Base-by-base conservation (phyloP, 352 stramenopile species). In the Phytophthora melonis region DNA sequence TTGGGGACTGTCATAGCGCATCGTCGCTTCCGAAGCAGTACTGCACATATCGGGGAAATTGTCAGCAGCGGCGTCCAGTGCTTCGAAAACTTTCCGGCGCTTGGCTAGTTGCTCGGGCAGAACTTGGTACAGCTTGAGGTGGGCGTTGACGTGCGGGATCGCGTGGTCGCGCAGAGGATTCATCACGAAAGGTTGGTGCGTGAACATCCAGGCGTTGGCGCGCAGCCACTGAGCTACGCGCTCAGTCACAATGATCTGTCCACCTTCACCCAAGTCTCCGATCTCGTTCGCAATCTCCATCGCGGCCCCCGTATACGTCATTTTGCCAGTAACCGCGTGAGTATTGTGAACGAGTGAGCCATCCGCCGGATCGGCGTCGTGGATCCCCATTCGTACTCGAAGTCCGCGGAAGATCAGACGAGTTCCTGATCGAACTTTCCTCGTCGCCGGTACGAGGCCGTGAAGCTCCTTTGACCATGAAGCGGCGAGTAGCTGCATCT, bases 111-210 rank as follows among this genome's bases (percentile, higher is more conserved):
- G 63, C 27, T 77, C 67, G 3, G 80, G 80, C 11, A 81, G 53
- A 21, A 89, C 23, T 63, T 89, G 82, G 58, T 77, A 87, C 13
- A 89, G 45, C 32, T 89, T 75, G 2, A 89, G 58, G 32, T 81
- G 68, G 0, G 66, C 68, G 55, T 81, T 77, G 14, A 89, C 67
- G 34, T 86, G 79, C 36, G 77, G 77, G 5, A 89, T 80, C 16
- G 52, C 71, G 58, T 85, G 73, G 27, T 74, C 63, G 7, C 73
- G 67, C 18, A 88, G 52, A 16, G 62, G 77, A 14, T 88, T 67
- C 23, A 86, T 34, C 8, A 64, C 53, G 43, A 77, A 69, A 11
- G 81, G 69, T 47, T 60, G 74, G 11, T 70, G 39, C 5, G 67
- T 68, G 47, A 86, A 70, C 5, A 75, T 54, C 39, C 75, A 85